phyloP scores from a whole-genome alignment of 306 rosid genomes.

The Urtica urens region DNA sequence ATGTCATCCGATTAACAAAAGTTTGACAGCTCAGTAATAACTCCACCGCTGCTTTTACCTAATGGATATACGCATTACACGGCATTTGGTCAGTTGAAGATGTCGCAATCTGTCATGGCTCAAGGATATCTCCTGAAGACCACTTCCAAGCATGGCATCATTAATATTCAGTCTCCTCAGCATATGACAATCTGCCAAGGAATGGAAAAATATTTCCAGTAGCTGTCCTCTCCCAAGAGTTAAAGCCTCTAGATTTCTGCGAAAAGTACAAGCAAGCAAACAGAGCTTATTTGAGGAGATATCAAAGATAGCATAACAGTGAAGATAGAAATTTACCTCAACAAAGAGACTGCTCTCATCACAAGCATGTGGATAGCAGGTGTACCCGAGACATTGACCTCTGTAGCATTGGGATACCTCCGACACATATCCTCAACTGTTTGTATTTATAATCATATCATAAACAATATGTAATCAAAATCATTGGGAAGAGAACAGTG shows the following conservation, averaged over 20 bases:
- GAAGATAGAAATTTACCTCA: conserved; percentile 35
- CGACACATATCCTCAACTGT: conserved; percentile 93
- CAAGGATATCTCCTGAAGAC: conserved; percentile 71
- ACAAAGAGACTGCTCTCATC: conserved; percentile 62
- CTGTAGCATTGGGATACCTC: conserved; percentile 93
- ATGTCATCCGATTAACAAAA: neutral
- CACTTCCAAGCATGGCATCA: conserved; percentile 83
- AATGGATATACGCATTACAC: conserved; percentile 83
- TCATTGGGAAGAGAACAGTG: neutral
- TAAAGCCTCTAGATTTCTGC: conserved; percentile 80
- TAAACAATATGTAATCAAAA: neutral
- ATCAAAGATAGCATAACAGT: neutral
- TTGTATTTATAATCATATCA: no score
- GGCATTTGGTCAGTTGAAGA: conserved; percentile 78
- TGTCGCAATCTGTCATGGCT: conserved; percentile 72
- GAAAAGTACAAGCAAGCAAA: conserved; percentile 9
- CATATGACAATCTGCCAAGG: conserved; percentile 58
- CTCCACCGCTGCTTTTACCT: conserved; percentile 39
- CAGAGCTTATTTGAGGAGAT: conserved; percentile 14
- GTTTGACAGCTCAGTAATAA: neutral
- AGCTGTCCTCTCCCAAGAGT: conserved; percentile 71
- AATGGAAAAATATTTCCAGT: conserved; percentile 67
- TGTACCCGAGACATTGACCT: conserved; percentile 63
- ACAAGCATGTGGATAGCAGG: conserved; percentile 51
- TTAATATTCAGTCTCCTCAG: conserved; percentile 59